phyloP scores from a whole-genome alignment of 2,329 filamentous ascomycete genomes.

The Penicillium verrucosum region DNA sequence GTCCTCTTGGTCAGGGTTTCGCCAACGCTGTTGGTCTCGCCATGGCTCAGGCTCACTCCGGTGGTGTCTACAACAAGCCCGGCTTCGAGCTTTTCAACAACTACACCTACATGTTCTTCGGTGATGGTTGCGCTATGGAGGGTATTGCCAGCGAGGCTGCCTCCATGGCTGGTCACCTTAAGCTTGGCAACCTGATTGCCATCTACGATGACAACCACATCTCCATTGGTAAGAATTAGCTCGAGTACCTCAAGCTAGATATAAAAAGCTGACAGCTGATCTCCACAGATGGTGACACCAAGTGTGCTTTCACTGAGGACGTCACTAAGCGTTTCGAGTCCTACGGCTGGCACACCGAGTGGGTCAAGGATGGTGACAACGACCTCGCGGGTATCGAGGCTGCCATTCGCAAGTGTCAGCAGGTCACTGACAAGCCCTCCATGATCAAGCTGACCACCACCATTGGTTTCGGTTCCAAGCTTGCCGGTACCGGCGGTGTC shows the following conservation, averaged over 20 bases:
- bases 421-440: constrained; percentile 92
- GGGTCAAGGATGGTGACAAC: constrained; percentile 81
- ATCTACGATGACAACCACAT: constrained; percentile 99
- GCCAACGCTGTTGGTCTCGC: constrained; percentile 96
- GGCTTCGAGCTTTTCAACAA: constrained; percentile 89
- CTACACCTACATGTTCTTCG: constrained; percentile 95
- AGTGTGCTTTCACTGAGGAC: constrained; percentile 95
- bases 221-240: constrained; percentile 59
- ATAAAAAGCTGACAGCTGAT: constrained; percentile 7
- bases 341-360: constrained; percentile 91
- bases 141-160: constrained; percentile 91
- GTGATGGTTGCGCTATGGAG: constrained; percentile 98
- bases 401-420: constrained; percentile 79
- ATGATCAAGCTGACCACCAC: constrained; percentile 96
- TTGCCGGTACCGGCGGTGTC: constrained; percentile 90
- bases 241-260: background rate
- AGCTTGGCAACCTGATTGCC: constrained; percentile 95
- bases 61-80: constrained; percentile 92
- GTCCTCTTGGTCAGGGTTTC: constrained; percentile 95
- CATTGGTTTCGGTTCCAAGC: constrained; percentile 91
- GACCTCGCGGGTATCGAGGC: constrained; percentile 84
- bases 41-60: constrained; percentile 90
- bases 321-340: constrained; percentile 91
- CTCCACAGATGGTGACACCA: constrained; percentile 79
- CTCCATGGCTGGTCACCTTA: constrained; percentile 89